phyloP scores from a whole-genome alignment of 352 stramenopile species.

The Pythium rishiriense region DNA sequence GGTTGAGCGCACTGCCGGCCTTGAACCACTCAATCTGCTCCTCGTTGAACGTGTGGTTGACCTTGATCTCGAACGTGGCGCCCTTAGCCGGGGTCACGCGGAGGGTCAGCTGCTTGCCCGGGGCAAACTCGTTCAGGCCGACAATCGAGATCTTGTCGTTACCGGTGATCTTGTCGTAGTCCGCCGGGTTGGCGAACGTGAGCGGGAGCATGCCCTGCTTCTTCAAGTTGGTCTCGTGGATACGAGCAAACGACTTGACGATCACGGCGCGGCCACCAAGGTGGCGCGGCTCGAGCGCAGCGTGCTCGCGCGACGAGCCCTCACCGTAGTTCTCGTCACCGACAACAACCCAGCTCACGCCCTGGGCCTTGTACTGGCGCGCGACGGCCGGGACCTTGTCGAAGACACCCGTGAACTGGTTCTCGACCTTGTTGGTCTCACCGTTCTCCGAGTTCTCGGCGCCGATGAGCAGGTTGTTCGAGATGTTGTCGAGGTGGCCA shows the following conservation, averaged over 20 bases:
- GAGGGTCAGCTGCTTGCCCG: conserved; percentile 87
- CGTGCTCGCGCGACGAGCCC: conserved; percentile 91
- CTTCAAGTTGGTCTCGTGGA: conserved; percentile 96
- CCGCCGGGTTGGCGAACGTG: conserved; percentile 89
- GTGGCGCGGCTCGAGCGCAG: conserved; percentile 90
- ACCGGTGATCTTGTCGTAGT: conserved; percentile 93
- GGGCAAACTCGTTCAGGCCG: conserved; percentile 80
- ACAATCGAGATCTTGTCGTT: conserved; percentile 92
- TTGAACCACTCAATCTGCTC: conserved; percentile 96
- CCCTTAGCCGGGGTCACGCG: conserved; percentile 71
- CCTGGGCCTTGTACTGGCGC: conserved; percentile 90
- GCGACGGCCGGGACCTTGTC: conserved; percentile 90
- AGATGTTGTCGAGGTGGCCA: conserved; percentile 95
- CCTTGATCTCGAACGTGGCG: conserved; percentile 83
- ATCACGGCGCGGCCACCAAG: conserved; percentile 90
- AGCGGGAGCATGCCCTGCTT: conserved; percentile 95
- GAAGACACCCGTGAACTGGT: conserved; percentile 86
- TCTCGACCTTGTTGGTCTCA: conserved; percentile 91
- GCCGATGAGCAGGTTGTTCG: conserved; percentile 94
- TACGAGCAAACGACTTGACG: conserved; percentile 93
- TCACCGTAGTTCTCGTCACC: conserved; percentile 95
- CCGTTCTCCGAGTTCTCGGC: conserved; percentile 92
- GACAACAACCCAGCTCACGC: conserved; percentile 91
- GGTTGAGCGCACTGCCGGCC: conserved; percentile 91
- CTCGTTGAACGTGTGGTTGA: conserved; percentile 95